Evolutionary conservation across 78 protist species (phyloP).

Genomic region (Dictyostelium intermedium): DNA sequence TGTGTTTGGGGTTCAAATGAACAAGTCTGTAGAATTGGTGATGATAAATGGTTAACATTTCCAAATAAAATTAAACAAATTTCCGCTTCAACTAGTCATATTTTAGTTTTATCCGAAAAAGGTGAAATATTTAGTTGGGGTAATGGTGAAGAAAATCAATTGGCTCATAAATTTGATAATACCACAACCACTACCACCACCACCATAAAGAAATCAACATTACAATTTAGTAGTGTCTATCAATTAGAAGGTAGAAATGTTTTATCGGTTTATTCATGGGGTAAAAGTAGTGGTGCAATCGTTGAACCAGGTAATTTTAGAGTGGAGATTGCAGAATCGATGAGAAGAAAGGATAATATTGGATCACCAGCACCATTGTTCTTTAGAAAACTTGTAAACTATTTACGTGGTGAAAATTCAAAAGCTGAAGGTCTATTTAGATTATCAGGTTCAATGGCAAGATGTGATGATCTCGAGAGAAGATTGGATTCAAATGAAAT

Average conservation of each 20-base stretch:
- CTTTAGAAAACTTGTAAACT: constrained; percentile 21
- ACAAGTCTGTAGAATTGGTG: constrained; percentile 32
- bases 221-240: neutral
- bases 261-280: constrained; percentile 50
- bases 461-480: constrained; percentile 57
- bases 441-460: constrained; percentile 45
- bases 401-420: constrained; percentile 41
- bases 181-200: neutral
- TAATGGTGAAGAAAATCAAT: constrained; percentile 36
- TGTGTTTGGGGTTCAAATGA: constrained; percentile 65
- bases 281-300: constrained; percentile 40
- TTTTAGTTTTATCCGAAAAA: constrained; percentile 31
- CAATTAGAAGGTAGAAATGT: constrained; percentile 18
- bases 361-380: constrained; percentile 35
- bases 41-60: constrained; percentile 7
- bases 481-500: constrained; percentile 13
- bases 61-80: constrained; percentile 40
- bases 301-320: constrained; percentile 56
- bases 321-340: constrained; percentile 47
- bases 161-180: neutral
- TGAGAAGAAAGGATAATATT: constrained; percentile 55
- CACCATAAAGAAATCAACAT: neutral
- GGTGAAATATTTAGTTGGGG: constrained; percentile 59
- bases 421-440: constrained; percentile 52
- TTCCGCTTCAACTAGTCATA: constrained; percentile 25